Conservation (phyloP, 1,284 basidiomycete genomes). For the Sanghuangporus weigelae region DNA sequence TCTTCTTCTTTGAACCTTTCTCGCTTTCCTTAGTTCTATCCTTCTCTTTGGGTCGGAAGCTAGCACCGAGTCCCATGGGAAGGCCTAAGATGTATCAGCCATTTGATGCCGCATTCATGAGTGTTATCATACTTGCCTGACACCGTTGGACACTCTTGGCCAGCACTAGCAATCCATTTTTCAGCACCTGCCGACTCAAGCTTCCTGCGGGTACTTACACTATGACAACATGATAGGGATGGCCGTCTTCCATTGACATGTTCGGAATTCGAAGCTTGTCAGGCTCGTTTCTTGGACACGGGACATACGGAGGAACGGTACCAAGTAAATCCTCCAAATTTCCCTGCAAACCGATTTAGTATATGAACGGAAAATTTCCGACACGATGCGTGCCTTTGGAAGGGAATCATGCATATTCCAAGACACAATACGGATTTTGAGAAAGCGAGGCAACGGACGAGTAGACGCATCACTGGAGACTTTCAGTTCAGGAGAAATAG, state of each 20-base stretch:
- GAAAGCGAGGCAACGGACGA: slow-evolving; percentile 32
- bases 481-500: background rate
- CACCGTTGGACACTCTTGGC: slow-evolving; percentile 76
- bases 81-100: slow-evolving; percentile 40
- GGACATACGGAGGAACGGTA: slow-evolving; percentile 48
- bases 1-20: slow-evolving; percentile 25
- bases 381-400: slow-evolving; percentile 48
- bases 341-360: slow-evolving; percentile 41
- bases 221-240: slow-evolving; percentile 79
- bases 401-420: slow-evolving; percentile 81
- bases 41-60: slow-evolving; percentile 50
- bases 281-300: slow-evolving; percentile 26
- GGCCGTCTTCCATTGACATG: slow-evolving; percentile 45
- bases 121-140: slow-evolving; percentile 40
- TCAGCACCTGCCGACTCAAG: slow-evolving; percentile 11
- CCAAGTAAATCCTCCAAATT: slow-evolving; percentile 74
- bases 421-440: slow-evolving; percentile 47
- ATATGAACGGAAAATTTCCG: background rate
- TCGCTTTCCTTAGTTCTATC: slow-evolving; percentile 46
- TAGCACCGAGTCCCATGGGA: slow-evolving; percentile 72
- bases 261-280: slow-evolving; percentile 37
- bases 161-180: slow-evolving; percentile 46
- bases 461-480: slow-evolving; percentile 11
- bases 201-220: slow-evolving; percentile 42
- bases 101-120: background rate